Evolutionary conservation across 2,329 filamentous ascomycete genomes (phyloP), one percentile per base, ranked within the genome.

Genomic region (Aspergillus awamori): DNA sequence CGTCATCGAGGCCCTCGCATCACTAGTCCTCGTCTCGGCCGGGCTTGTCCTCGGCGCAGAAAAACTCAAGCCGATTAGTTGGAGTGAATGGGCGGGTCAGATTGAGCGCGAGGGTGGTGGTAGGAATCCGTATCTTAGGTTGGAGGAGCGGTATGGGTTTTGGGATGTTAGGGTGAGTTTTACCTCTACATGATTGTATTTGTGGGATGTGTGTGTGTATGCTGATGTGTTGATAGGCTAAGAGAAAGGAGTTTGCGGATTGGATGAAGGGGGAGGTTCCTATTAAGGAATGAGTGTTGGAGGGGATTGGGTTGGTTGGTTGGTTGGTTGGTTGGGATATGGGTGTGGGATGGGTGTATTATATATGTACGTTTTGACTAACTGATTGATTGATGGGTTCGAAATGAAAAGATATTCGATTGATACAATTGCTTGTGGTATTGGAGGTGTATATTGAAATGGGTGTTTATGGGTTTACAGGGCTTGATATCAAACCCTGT

Each of bases 121-220:
- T 11, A 89, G 90, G 15, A 97, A 96, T 73, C 92, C 93, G 5
- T 98, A 93, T 76, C 83, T 81, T 53, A 83, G 86, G 49, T 77
- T 97, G 62, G 94, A 98, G 78, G 89, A 91, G 62, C 82, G 95
- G 67, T 87, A 88, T 51, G 89, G 92, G 1, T 99, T 98, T 71
- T 85, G 92, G 79, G 92, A 99, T 79, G 91, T 98, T 65, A 88
- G 92, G 76, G 90, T 87, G 75, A 84, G 79, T 75, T 36, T 51
- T 56, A 61, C 41, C 20, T 20, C 20, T 20, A 2, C 20, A 20
- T 20, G 20, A 20, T 20, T 2, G 20, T 20, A 20, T 20, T 1
- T 5, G 17, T 28, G 2, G 38, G 15, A 15, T 3, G 3, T 2
- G 20, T n/a, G 52, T 4, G 10, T 13, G 7, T 33, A 33, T 28